Percentiles rank a stretch among this genome's conserved stretches.
Conservation (phyloP, 371 early-diverging fungal genomes). For the Haplosporangium sp. region DNA sequence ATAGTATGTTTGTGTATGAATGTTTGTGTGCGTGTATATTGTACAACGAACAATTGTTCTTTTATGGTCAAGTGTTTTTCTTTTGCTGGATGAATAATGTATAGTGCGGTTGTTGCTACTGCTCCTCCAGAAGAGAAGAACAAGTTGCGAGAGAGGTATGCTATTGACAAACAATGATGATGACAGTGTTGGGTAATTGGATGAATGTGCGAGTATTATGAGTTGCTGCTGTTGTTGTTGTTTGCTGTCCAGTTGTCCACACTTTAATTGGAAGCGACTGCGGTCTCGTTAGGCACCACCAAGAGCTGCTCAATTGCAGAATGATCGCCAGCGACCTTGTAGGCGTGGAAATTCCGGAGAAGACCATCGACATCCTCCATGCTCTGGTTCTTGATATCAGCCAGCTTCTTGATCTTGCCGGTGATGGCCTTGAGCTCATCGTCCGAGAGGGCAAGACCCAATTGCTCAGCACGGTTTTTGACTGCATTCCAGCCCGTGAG, state of each 20-base stretch:
- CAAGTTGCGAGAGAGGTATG: background rate
- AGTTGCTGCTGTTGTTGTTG: no score
- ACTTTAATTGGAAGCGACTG: conserved; percentile 22
- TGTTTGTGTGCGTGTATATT: no score
- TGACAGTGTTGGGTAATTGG: conserved; percentile 1
- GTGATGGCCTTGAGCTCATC: conserved; percentile 94
- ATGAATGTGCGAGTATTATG: background rate
- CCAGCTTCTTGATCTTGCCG: conserved; percentile 91
- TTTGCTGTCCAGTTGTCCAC: no score
- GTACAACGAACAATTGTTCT: no score
- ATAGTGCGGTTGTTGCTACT: no score
- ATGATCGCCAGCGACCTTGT: conserved; percentile 61
- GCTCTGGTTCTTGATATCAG: conserved; percentile 90
- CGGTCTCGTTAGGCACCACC: conserved; percentile 28
- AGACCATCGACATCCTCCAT: conserved; percentile 91
- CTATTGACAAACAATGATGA: background rate
- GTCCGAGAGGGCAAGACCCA: conserved; percentile 85
- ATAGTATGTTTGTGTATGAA: no score
- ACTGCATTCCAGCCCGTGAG: conserved; percentile 99
- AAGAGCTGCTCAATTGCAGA: conserved; percentile 49
- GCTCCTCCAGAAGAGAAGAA: background rate
- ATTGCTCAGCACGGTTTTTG: conserved; percentile 94
- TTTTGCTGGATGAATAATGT: no score
- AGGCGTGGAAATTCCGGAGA: conserved; percentile 66
- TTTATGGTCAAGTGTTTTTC: no score